Evolutionary conservation across 306 rosid genomes (phyloP).

Genomic region (Inga oerstediana): DNA sequence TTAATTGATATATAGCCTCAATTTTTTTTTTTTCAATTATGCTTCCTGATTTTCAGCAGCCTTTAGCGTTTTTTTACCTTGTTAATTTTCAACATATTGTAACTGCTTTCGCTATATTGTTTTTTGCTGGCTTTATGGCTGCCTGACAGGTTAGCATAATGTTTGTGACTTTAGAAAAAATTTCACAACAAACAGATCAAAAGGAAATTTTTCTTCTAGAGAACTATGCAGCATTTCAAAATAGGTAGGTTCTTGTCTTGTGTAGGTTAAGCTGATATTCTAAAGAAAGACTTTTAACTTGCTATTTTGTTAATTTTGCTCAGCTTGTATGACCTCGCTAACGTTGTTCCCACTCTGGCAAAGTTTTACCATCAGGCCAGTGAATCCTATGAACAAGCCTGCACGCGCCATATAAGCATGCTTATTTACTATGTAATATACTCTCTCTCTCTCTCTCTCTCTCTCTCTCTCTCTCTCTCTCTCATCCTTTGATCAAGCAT

Average conservation of each 20-base stretch:
- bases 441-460: neutral
- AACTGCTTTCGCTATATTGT: slow-evolving; percentile 19
- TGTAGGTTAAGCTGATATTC: slow-evolving; percentile 12
- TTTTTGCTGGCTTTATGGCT: slow-evolving; percentile 33
- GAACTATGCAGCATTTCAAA: slow-evolving; percentile 98
- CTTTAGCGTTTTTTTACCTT: neutral
- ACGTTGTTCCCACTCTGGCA: slow-evolving; percentile 95
- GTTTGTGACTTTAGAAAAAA: slow-evolving; percentile 94
- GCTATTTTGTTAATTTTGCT: slow-evolving; percentile 28
- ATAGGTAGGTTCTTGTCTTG: slow-evolving; percentile 60
- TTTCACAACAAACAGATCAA: slow-evolving; percentile 86
- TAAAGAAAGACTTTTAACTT: slow-evolving; percentile 10
- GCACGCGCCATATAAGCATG: slow-evolving; percentile 88
- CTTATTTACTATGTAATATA: slow-evolving; percentile 70
- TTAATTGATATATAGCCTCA: no score
- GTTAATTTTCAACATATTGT: neutral
- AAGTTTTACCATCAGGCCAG: slow-evolving; percentile 99
- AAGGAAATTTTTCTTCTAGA: slow-evolving; percentile 90
- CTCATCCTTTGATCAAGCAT: neutral
- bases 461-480: neutral
- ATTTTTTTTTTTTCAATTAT: neutral
- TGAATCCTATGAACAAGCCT: slow-evolving; percentile 95
- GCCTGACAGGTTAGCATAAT: slow-evolving; percentile 84
- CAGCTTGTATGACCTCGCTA: slow-evolving; percentile 96
- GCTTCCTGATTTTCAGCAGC: neutral